Evolutionary conservation across 306 rosid genomes (phyloP), one percentile per base, ranked within the genome.

Genomic region (Prunus dulcis): DNA sequence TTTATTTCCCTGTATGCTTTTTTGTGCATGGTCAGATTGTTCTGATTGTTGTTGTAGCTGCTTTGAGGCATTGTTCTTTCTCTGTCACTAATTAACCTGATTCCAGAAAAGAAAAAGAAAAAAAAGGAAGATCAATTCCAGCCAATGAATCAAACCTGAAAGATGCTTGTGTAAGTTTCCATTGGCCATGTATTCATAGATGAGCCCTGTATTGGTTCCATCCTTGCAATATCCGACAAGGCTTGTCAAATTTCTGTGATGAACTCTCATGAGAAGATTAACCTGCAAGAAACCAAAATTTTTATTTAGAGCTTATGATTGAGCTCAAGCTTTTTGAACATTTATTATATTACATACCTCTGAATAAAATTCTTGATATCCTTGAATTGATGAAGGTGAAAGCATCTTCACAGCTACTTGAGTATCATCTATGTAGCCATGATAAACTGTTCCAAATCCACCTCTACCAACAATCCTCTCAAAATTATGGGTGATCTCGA

Each of bases 161-260:
- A 84, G 74, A 70, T 46, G 82, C 61, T 76, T 46, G 12, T 68
- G 78, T 25, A 78, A 70, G 81, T 84, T 69, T 73, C 84, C 87
- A 73, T 68, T 77, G 12, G 71, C 41, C 80, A 84, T 80, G 76
- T 76, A 77, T 30, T 80, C 87, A 75, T 79, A 83, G 56, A 79
- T 50, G 27, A 80, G 87, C 55, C 84, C 77, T 17, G 56, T 53
- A 41, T 72, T 64, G 65, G 73, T 52, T 64, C 74, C 82, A 38
- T 79, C 87, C 9, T 61, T 63, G 20, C 83, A 80, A 18, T 80
- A 85, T 74, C 88, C 86, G 65, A 84, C 74, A 67, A 89, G 83
- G 65, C 83, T 30, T 30, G 88, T 79, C 63, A 89, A 79, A 80
- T 89, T 87, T 65, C 63, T 83, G 41, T 89, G 91, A 61, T 87